Conservation (phyloP, 2,329 filamentous ascomycete species). For the Phialophora expanda region DNA sequence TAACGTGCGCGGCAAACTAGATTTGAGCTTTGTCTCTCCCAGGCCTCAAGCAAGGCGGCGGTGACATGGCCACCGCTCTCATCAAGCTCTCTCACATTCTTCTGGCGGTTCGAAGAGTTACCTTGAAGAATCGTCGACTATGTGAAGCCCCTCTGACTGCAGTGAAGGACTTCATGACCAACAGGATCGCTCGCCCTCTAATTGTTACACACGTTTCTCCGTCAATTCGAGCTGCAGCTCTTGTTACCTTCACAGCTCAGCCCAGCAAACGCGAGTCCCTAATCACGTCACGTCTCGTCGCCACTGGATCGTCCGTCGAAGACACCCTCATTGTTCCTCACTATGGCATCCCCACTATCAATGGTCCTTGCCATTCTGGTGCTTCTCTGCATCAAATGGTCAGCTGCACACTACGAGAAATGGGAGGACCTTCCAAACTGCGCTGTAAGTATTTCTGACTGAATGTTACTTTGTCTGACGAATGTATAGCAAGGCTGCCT, state of each 20-base stretch:
- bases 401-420: not conserved
- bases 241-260: not conserved
- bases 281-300: not conserved
- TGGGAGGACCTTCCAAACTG: constrained; percentile 15
- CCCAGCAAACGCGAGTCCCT: not conserved
- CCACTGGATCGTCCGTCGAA: not conserved
- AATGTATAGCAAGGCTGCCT: constrained; percentile 15
- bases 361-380: not conserved
- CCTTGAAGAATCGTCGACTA: not conserved
- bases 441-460: constrained; percentile 5
- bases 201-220: not conserved
- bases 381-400: not conserved
- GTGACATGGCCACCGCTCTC: no score
- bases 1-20: no score
- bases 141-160: not conserved
- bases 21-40: no score
- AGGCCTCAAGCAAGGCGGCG: no score
- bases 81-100: no score
- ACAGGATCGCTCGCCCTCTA: not conserved
- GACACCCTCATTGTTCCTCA: not conserved
- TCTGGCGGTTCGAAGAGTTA: not conserved
- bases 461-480: not conserved
- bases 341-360: not conserved
- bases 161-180: not conserved
- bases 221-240: not conserved